phyloP scores from a whole-genome alignment of 768 basidiomycete genomes.

The Tricholoma sp. region DNA sequence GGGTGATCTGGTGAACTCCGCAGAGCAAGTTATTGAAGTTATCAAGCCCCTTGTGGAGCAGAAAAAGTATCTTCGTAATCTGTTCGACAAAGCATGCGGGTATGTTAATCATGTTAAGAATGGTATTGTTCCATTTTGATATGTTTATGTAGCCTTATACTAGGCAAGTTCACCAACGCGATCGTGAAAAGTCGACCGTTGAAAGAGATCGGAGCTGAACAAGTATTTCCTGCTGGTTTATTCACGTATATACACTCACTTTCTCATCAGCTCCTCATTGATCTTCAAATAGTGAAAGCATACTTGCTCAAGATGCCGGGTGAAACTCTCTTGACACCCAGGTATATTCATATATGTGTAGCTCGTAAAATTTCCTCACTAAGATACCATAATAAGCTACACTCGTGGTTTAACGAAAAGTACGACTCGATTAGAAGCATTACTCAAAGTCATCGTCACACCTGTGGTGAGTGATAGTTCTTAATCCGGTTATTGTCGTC shows the following conservation, averaged over 20 bases:
- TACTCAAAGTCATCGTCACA: constrained; percentile 93
- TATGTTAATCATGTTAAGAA: constrained; percentile 26
- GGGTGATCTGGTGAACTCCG: constrained; percentile 64
- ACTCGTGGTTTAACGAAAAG: constrained; percentile 76
- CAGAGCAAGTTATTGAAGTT: constrained; percentile 71
- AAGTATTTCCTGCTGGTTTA: constrained; percentile 39
- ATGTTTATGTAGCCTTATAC: constrained; percentile 55
- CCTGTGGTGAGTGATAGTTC: constrained; percentile 60
- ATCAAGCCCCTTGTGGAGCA: constrained; percentile 84
- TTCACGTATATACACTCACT: constrained; percentile 10
- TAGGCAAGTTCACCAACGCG: constrained; percentile 84
- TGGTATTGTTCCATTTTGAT: not conserved
- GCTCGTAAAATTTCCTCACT: not conserved
- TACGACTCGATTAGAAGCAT: constrained; percentile 77
- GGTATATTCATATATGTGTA: constrained; percentile 31
- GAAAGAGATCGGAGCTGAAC: constrained; percentile 92
- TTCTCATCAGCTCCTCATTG: constrained; percentile 67
- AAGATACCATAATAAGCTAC: constrained; percentile 48
- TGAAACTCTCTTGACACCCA: constrained; percentile 49
- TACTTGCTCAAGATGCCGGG: constrained; percentile 83
- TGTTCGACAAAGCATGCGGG: constrained; percentile 93
- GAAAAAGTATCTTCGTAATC: constrained; percentile 91
- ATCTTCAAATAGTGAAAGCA: constrained; percentile 82
- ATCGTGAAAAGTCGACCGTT: constrained; percentile 89
- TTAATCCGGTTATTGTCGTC: not conserved